These are phyloP conservation scores for Cryptococcus maquisensis DNA, from an alignment of 1,284 basidiomycete genomes.

Conservation along the genomic window DNA sequence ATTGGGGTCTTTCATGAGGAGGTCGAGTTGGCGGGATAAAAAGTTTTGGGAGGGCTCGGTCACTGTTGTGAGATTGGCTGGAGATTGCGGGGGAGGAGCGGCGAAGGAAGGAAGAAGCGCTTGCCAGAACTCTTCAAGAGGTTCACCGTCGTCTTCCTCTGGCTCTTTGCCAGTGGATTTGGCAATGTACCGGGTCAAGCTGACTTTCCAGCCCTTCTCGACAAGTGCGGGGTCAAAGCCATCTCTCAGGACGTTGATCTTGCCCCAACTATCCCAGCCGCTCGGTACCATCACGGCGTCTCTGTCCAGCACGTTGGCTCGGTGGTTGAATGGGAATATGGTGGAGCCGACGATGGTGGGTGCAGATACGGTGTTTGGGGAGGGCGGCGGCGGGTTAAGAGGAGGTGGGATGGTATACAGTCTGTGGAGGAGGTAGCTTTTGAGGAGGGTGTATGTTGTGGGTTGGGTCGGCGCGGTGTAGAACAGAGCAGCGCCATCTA, in stretches of 20 bases:
- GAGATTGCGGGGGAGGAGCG: background rate
- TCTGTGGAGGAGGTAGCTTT: constrained; percentile 82
- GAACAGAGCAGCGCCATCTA: constrained; percentile 88
- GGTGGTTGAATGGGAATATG: constrained; percentile 77
- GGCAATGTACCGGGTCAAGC: constrained; percentile 16
- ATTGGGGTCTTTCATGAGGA: constrained; percentile 79
- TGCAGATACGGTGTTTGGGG: constrained; percentile 32
- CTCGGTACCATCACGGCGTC: constrained; percentile 87
- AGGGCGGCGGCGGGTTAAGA: constrained; percentile 9
- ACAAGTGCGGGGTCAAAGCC: constrained; percentile 80
- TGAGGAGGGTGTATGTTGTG: constrained; percentile 68
- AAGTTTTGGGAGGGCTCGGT: constrained; percentile 73
- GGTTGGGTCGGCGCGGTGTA: constrained; percentile 78
- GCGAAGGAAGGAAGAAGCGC: background rate
- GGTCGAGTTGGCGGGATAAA: constrained; percentile 80
- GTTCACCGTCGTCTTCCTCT: constrained; percentile 51
- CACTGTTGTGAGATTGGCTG: constrained; percentile 19
- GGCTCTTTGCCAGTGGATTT: constrained; percentile 17
- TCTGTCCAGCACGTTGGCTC: constrained; percentile 86
- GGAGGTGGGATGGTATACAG: constrained; percentile 60
- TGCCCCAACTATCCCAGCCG: constrained; percentile 98
- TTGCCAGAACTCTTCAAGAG: constrained; percentile 44
- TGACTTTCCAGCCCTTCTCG: constrained; percentile 74
- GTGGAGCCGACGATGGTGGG: constrained; percentile 59
- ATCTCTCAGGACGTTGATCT: constrained; percentile 84